Percentiles rank a stretch among this genome's conserved stretches.
These are phyloP conservation scores for Solanum boliviense DNA, from an alignment of 257 asterid species.

Conservation along the genomic window DNA sequence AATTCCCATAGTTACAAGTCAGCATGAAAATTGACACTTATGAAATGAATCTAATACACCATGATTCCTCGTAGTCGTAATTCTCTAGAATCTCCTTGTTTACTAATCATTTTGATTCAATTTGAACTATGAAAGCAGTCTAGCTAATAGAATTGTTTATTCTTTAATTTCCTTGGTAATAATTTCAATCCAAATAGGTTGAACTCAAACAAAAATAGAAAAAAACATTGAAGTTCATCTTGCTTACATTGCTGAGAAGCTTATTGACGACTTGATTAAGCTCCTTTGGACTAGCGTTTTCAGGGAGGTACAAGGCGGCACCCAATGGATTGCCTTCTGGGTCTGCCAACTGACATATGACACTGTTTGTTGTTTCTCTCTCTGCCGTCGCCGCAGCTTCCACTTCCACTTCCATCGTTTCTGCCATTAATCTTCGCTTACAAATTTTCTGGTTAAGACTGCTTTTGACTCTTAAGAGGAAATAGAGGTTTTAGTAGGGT, in stretches of 20 bases:
- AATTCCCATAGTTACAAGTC: background rate
- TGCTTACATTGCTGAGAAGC: conserved; percentile 59
- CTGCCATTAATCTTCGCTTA: background rate
- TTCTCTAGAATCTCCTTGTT: background rate
- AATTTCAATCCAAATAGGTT: background rate
- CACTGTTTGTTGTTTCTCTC: conserved; percentile 42
- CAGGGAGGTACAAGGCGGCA: conserved; percentile 63
- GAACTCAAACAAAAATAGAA: background rate
- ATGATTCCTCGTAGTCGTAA: background rate
- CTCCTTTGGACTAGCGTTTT: conserved; percentile 68
- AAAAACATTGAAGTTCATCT: background rate
- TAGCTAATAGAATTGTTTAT: background rate
- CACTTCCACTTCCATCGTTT: conserved; percentile 30
- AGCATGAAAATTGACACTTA: background rate
- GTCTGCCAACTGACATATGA: conserved; percentile 59
- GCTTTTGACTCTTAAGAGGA: background rate
- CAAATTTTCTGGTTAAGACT: background rate
- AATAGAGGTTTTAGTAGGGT: background rate
- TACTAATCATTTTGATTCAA: background rate
- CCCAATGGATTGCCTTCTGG: conserved; percentile 64
- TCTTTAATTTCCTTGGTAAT: background rate
- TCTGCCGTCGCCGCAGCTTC: conserved; percentile 1
- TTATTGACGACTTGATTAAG: conserved; percentile 74
- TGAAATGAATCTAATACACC: background rate
- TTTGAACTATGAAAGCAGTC: background rate